Conservation (phyloP, 345 rosid species). For the Eucalyptus pauciflora region DNA sequence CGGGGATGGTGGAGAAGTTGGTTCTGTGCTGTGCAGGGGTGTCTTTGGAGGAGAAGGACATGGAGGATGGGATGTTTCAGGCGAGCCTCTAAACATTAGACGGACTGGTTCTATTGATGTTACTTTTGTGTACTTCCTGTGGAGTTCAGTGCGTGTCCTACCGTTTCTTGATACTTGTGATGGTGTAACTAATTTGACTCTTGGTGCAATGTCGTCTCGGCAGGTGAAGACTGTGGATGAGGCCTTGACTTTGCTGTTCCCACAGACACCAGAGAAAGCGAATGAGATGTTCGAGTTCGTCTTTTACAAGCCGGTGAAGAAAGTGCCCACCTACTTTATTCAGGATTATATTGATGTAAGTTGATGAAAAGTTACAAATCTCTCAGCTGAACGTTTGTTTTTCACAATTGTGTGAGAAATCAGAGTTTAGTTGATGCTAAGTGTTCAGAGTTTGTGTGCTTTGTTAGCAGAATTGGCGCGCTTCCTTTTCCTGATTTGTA, state of each 20-base stretch:
- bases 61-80: conserved; percentile 1
- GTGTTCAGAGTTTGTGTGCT: neutral
- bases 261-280: conserved; percentile 1
- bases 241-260: conserved; percentile 1
- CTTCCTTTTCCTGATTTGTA: neutral
- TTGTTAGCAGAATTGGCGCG: neutral
- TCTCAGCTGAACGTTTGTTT: neutral
- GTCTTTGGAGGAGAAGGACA: conserved; percentile 8
- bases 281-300: neutral
- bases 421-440: neutral
- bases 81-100: neutral
- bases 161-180: neutral
- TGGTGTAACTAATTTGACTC: neutral
- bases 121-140: neutral
- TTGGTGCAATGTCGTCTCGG: neutral
- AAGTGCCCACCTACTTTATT: neutral
- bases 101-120: neutral
- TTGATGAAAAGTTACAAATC: neutral
- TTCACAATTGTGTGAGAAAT: neutral
- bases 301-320: neutral
- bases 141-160: neutral
- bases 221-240: neutral
- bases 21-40: conserved; percentile 8
- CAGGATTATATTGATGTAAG: conserved; percentile 4
- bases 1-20: conserved; percentile 2